phyloP scores from a whole-genome alignment of 306 rosid species.

The Phaseolus lunatus region DNA sequence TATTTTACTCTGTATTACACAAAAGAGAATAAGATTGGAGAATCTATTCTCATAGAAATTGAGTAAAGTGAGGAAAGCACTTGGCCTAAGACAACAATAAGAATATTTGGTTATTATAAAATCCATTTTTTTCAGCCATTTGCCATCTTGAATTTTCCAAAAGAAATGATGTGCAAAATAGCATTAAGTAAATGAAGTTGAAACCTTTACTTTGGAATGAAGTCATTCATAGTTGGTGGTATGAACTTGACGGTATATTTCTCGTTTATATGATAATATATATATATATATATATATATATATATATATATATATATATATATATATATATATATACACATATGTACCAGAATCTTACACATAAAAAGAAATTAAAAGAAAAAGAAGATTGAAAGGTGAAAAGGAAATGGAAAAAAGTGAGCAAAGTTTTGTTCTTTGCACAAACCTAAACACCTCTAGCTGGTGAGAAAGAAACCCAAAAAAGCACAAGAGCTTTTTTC shows the following conservation, averaged over 20 bases:
- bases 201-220: constrained; percentile 39
- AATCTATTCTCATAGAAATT: constrained; percentile 71
- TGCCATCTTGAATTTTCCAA: constrained; percentile 42
- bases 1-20: constrained; percentile 55
- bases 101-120: constrained; percentile 54
- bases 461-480: constrained; percentile 62
- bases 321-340: constrained; percentile 6
- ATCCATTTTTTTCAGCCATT: constrained; percentile 27
- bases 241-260: constrained; percentile 40
- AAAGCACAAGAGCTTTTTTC: constrained; percentile 65
- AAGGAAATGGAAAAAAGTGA: constrained; percentile 54
- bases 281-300: no score
- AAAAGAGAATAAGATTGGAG: constrained; percentile 54
- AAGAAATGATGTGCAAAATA: constrained; percentile 38
- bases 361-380: background rate
- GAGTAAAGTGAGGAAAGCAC: constrained; percentile 62
- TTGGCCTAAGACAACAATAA: constrained; percentile 56
- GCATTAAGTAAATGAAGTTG: constrained; percentile 55
- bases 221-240: constrained; percentile 42
- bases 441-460: constrained; percentile 58
- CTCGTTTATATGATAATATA: background rate
- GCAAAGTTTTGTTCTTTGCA: constrained; percentile 55
- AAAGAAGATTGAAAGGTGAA: constrained; percentile 45
- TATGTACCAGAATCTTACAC: constrained; percentile 37
- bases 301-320: no score